Base-by-base conservation (phyloP, 2,329 filamentous ascomycete species). In the Lasiodiplodia hormozganensis region DNA sequence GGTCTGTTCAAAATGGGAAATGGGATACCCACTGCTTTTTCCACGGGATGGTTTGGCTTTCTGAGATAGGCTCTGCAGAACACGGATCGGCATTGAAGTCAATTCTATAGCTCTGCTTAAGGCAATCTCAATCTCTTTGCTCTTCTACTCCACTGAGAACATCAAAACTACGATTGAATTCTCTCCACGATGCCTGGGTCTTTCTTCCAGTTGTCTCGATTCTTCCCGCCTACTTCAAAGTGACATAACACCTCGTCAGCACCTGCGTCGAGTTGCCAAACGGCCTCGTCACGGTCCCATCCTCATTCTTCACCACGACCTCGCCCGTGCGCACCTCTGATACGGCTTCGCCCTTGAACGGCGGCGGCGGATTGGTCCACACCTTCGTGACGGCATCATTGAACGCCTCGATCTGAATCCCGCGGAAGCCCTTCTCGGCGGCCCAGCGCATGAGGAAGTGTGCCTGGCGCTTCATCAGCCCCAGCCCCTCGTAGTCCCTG, bases 391-490 rank as follows among this genome's bases (percentile, higher is more conserved):
- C 77, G 2, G 73, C 70, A 72, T 78, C 74, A 52, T 73, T 69
- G 28, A 78, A 64, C 14, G 71, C 71, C 70, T 80, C 79, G 67
- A 81, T 81, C 69, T 80, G 76, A 67, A 82, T 73, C 14, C 70
- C 76, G 23, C 73, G 71, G 65, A 72, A 81, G 0, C 80, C 80
- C 67, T 71, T 71, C 43, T 51, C 62, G 12, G 71, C 73, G 16
- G 77, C 78, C 70, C 80, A 77, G 11, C 75, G 72, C 77, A 80
- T 81, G 67, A 81, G 53, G 72, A 75, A 80, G 56, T 79, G 71
- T 47, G 79, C 76, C 66, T 77, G 66, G 2, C 70, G 73, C 38
- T 71, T 73, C 79, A 81, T 80, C 25, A 80, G 62, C 1, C 74
- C 73, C 47, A 74, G 23, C 10, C 78, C 77, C 53, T 75, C 76